Conservation (phyloP, 2,329 filamentous ascomycete species). For the Macrophomina phaseolina region DNA sequence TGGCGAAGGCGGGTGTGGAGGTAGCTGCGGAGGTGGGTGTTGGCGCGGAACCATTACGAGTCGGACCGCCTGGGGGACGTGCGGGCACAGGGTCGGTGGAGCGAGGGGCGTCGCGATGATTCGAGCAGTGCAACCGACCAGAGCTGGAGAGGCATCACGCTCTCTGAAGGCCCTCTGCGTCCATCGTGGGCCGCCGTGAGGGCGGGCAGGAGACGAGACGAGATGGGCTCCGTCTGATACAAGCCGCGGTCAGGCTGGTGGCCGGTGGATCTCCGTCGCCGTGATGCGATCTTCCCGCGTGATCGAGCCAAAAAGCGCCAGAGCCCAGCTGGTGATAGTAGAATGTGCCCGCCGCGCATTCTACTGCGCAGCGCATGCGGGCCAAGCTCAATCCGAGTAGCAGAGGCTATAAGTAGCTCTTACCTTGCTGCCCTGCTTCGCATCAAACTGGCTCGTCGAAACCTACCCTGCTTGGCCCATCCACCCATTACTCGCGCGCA, state of each 20-base stretch:
- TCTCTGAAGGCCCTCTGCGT: conserved; percentile 6
- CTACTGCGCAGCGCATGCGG: conserved; percentile 12
- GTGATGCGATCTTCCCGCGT: conserved; percentile 25
- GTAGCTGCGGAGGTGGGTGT: conserved; percentile 23
- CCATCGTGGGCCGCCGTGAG: conserved; percentile 15
- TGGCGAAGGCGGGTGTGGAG: conserved; percentile 29
- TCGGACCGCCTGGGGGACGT: conserved; percentile 22
- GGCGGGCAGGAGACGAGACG: conserved; percentile 1
- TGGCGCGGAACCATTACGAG: conserved; percentile 27
- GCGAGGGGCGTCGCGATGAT: conserved; percentile 22
- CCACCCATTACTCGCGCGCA: conserved; percentile 5
- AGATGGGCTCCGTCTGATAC: conserved; percentile 6
- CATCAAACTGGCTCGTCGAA: not conserved
- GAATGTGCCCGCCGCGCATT: conserved; percentile 19
- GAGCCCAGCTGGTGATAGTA: conserved; percentile 17
- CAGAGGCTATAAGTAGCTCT: conserved; percentile 2
- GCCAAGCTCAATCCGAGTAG: conserved; percentile 1
- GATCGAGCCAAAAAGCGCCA: conserved; percentile 25
- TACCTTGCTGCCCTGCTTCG: not conserved
- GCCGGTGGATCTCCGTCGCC: conserved; percentile 18
- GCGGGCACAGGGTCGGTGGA: conserved; percentile 23
- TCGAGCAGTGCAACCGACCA: conserved; percentile 22
- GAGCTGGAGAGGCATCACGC: conserved; percentile 18
- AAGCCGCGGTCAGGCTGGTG: conserved; percentile 13
- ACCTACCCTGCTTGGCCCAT: not conserved